Base-by-base conservation (phyloP, 2,329 filamentous ascomycete species). In the Pseudogymnoascus sp. region DNA sequence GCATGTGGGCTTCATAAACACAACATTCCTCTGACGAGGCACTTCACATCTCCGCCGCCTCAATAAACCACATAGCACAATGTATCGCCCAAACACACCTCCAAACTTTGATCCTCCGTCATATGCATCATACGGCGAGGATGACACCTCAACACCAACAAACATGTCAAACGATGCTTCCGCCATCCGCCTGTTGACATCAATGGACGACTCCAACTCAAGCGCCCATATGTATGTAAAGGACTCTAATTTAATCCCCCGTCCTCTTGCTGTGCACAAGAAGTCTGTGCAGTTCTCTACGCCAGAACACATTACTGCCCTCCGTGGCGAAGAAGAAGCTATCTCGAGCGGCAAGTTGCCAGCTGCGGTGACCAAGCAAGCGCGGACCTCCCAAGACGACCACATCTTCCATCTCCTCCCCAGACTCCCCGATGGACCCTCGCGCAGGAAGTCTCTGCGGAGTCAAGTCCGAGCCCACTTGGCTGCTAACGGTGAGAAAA, bases 101-200 rank as follows among this genome's bases (percentile, higher is more conserved):
- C 77, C 78, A 35, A 87, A 87, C 63, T 68, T 67, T 69, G 77
- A 77, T 65, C 76, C 84, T 61, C 81, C 81, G 15, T 73, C 74
- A 61, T 86, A 87, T 69, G 80, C 81, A 17, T 73, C 74, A 61
- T 86, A 87, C 70, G 80, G 84, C 61, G 81, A 84, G 27, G 73
- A 78, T 67, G 75, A 81, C 67, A 75, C 78, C 31, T 64, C 64
- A 65, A 79, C 77, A 29, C 77, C 78, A 15, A 76, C 75, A 39
- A 76, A 77, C 63, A 75, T 78, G 62, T 68, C 72, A 38, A 64
- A 61, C 48, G 81, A 80, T 69, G 74, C 78, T 48, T 79, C 84
- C 35, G 81, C 79, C 65, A 80, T 87, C 61, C 80, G 85, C 68
- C 75, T 88, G 68, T 75, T 88, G 74, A 87, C 84, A 60, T 86